Base-by-base conservation (phyloP, 108 stramenopile species). In the Discostella stelligeroides region DNA sequence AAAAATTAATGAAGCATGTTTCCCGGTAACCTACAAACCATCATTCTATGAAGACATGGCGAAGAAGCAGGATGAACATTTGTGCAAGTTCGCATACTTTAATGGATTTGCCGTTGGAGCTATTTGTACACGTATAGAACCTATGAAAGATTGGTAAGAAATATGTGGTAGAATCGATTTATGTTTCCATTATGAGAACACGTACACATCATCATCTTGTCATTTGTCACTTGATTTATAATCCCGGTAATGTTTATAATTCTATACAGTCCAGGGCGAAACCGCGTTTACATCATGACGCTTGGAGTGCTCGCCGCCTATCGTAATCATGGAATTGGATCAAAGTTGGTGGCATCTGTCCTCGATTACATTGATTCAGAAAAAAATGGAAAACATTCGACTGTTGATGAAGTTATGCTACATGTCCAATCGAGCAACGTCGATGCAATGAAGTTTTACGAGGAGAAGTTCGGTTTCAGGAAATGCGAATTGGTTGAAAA, bases 341-440 rank as follows among this genome's bases (percentile, higher is more conserved):
- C 90, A 25, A 89, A 95, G 62, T 81, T 99, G 30, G 85, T 99
- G 55, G 63, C 86, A 41, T 84, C 86, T 18, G 77, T 97, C 38
- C 47, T 99, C 34, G 91, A 95, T 41, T 70, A 88, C 59, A 85
- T 66, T 54, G 63, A 66, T 50, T 47, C 50, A 18, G 62, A 86
- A 27, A 86, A 79, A 41, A 75, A 83, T 50, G 80, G 63, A 9
- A 66, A 68, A 24, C 63, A 70, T n/a, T 25, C 71, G 3, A 60
- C 65, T 18, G 85, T 96, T 14, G 80, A 81, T 41, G 95, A 97
- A 65, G 83, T 99, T 57, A 90, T 90, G 42, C 74, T 99, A 61
- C 98, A 99, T 75, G 97, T 98, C 18, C 95, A 98, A 83, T 92
- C 95, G 0, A 92, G 85, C 25, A 99, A 99, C 70, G 60, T 80